Conservation (phyloP, 352 stramenopile genomes). For the Pythium coloratum region DNA sequence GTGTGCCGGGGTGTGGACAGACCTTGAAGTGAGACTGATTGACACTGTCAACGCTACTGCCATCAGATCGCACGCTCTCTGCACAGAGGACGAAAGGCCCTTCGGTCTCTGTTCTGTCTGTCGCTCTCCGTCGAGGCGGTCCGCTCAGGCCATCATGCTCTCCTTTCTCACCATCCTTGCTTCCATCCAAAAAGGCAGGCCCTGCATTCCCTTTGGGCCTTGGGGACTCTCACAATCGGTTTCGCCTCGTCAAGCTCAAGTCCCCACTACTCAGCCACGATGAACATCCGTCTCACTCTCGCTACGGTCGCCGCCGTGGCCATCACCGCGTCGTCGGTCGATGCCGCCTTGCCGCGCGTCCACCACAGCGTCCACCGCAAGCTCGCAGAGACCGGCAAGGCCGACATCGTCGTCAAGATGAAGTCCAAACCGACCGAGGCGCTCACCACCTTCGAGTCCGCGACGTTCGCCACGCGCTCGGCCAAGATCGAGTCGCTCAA, state of each 20-base stretch:
- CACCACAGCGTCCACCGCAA: slow-evolving; percentile 1
- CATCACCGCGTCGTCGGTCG: background rate
- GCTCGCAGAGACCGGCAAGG: background rate
- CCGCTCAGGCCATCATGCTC: background rate
- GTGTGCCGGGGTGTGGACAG: background rate
- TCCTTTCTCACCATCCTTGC: background rate
- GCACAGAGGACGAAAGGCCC: background rate
- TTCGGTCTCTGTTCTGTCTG: background rate
- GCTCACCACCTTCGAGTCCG: background rate
- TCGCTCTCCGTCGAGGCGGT: background rate
- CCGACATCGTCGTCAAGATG: slow-evolving; percentile 1
- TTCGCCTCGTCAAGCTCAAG: background rate
- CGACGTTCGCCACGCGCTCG: background rate
- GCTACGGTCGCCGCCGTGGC: background rate
- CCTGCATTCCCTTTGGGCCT: no score
- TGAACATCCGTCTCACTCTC: slow-evolving; percentile 3
- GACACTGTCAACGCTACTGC: background rate
- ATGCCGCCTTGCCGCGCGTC: background rate
- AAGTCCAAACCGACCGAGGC: background rate
- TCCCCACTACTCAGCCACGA: background rate
- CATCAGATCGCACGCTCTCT: background rate
- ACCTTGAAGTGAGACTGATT: background rate
- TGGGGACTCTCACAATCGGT: background rate
- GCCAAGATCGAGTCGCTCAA: slow-evolving; percentile 2
- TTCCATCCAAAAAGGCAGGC: background rate